Base-by-base conservation (phyloP, 805 yeast species). In the Vanderwaltozyma tropicalis region DNA sequence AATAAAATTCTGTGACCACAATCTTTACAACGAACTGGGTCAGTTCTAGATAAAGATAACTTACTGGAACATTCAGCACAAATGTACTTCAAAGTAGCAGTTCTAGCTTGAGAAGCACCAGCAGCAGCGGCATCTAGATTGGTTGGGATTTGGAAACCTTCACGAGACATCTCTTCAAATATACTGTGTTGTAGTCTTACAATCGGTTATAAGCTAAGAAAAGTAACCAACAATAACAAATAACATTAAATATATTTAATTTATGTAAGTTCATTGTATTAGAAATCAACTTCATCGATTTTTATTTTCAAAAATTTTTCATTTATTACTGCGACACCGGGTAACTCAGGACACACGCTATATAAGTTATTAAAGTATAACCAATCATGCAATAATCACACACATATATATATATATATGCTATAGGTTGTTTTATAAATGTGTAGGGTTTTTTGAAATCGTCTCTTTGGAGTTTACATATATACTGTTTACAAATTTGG, bases 1-100 rank as follows among this genome's bases (percentile, higher is more conserved):
- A 89, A 85, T 45, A 92, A 69, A 43, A 92, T 96, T 67, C 98
- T 81, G 68, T 92, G 97, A 46, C 98, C 98, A 66, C 98, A 92
- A 51, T 88, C 95, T 66, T 87, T 88, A 68, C 98, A 92, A 68
- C 97, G 83, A 47, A 92, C 95, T 22, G 97, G 95, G 62, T 92
- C 98, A 50, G 83, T 85, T 66, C 89, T 86, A 38, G 86, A 79
- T 49, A 92, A 74, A 3, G 94, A 77, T 50, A 88, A 81, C 38
- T 80, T 78, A 39, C 88, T 76, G 8, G 96, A 95, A 66, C 98
- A 92, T 68, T 86, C 92, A 31, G 97, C 95, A 64, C 98, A 89
- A 58, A 87, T 79, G 66, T 89, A 89, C 55, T 82, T 84, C 51
- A 87, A 92, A 40, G 96, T 95, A 53, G 79, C 80, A 41, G 79